Conservation (phyloP, 1,139 yeast genomes). For the Yamadazyma triangularis region DNA sequence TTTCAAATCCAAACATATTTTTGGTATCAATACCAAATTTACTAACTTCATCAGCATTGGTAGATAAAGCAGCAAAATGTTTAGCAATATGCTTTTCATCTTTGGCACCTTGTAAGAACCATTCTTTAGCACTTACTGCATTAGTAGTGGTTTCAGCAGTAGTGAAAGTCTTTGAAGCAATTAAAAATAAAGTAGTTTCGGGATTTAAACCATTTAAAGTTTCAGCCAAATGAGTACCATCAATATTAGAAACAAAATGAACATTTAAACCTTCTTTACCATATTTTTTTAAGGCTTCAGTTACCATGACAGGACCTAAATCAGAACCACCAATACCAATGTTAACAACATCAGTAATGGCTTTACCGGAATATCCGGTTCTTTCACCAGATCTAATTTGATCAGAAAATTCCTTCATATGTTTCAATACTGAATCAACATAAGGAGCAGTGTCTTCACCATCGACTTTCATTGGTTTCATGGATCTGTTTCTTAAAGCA, state of each 20-base stretch:
- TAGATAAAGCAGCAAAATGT: slow-evolving; percentile 95
- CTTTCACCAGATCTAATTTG: slow-evolving; percentile 86
- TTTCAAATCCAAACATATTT: slow-evolving; percentile 97
- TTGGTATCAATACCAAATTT: slow-evolving; percentile 95
- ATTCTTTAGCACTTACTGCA: slow-evolving; percentile 88
- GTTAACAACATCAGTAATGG: slow-evolving; percentile 90
- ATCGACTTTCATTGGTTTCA: slow-evolving; percentile 76
- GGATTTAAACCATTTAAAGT: slow-evolving; percentile 71
- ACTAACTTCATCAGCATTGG: slow-evolving; percentile 85
- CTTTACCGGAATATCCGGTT: slow-evolving; percentile 96
- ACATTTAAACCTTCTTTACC: slow-evolving; percentile 69
- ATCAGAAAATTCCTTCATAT: slow-evolving; percentile 93
- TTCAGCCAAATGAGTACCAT: slow-evolving; percentile 96
- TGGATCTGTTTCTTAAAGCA: slow-evolving; percentile 89
- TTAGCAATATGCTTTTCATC: slow-evolving; percentile 77
- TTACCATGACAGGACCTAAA: slow-evolving; percentile 98
- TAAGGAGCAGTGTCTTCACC: slow-evolving; percentile 86
- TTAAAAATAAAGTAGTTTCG: slow-evolving; percentile 89
- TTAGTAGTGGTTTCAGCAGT: slow-evolving; percentile 97
- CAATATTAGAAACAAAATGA: slow-evolving; percentile 96
- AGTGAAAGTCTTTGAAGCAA: slow-evolving; percentile 98
- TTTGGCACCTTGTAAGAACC: slow-evolving; percentile 79
- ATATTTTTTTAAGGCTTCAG: slow-evolving; percentile 93
- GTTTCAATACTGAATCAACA: slow-evolving; percentile 85
- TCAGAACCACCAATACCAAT: slow-evolving; percentile 99